Evolutionary conservation across 2,329 filamentous ascomycete species (phyloP), one percentile per base, ranked within the genome.

Genomic region (Aplosporella prunicola): DNA sequence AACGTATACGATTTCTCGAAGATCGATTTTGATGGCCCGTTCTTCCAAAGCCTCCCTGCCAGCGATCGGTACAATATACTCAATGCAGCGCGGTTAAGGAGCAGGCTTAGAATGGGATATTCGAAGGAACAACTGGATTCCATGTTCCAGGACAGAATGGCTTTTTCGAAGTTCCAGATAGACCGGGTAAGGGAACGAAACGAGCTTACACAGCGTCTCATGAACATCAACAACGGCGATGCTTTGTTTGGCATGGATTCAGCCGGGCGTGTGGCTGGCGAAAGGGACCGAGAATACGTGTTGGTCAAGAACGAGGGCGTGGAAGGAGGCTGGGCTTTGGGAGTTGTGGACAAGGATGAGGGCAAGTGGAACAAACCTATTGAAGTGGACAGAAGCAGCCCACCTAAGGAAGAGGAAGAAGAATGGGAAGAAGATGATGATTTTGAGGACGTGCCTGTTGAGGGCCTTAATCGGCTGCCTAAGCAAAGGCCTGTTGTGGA

Each of bases 111-210:
- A 55, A 94, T 98, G 89, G 91, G 91, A 0, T 75, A 94, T 50
- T 93, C 85, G 40, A 96, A 96, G 60, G 89, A 98, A 46, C 91
- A 98, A 60, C 64, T 98, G 10, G 88, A 96, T 48, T 76, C 72
- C 30, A 98, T 98, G 91, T 98, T 98, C 56, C 89, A 91, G 0
- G 82, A 98, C 56, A 78, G 91, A 17, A 95, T 98, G 87, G 91
- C 82, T 1, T 98, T 98, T 54, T 95, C 88, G 1, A 81, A 73
- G 43, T 98, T 98, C 53, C 91, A 98, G 60, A 94, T 98, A 41
- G 91, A 96, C 55, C 72, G 91, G 41, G 93, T 96, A 9, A 77
- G 74, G 47, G 89, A 98, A 62, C 73, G 93, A 33, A 98, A 98
- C 51, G 83, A 94, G 45, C 71, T 98, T 20, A 98, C 93, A 0